Conservation (phyloP, 2,329 filamentous ascomycete species). For the Xylariaceae sp. region DNA sequence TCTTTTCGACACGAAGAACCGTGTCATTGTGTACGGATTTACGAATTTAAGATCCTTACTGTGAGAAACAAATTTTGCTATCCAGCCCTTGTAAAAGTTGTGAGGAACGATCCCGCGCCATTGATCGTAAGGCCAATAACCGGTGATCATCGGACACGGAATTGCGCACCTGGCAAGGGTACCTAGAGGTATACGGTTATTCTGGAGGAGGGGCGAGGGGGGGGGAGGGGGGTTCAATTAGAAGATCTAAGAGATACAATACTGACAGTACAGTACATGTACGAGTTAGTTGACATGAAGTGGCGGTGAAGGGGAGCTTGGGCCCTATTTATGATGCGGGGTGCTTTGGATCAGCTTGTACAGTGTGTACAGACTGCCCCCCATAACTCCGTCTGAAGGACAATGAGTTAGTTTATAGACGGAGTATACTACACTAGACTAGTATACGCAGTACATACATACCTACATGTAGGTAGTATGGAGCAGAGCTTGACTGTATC, state of each 20-base stretch:
- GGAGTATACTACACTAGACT: not conserved
- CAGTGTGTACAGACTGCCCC: constrained; percentile 13
- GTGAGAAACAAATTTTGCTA: not conserved
- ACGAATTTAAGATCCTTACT: not conserved
- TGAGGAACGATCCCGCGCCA: too few species aligned
- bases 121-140: constrained; percentile 37
- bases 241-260: constrained; percentile 28
- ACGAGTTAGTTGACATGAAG: constrained; percentile 31
- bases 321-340: constrained; percentile 34
- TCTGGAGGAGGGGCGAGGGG: constrained; percentile 23
- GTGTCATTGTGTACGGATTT: too few species aligned
- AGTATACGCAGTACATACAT: not conserved
- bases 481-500: not conserved
- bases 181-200: constrained; percentile 22
- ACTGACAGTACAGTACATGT: constrained; percentile 11
- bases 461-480: not conserved
- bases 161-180: constrained; percentile 38
- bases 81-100: constrained; percentile 4
- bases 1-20: too few species aligned
- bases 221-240: constrained; percentile 36
- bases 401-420: not conserved
- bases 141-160: constrained; percentile 43
- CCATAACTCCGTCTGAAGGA: constrained; percentile 28
- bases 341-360: constrained; percentile 29
- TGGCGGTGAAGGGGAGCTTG: constrained; percentile 42